These are phyloP conservation scores for Bryoglossum gracile DNA, from an alignment of 495 filamentous ascomycete species.

Conservation along the genomic window DNA sequence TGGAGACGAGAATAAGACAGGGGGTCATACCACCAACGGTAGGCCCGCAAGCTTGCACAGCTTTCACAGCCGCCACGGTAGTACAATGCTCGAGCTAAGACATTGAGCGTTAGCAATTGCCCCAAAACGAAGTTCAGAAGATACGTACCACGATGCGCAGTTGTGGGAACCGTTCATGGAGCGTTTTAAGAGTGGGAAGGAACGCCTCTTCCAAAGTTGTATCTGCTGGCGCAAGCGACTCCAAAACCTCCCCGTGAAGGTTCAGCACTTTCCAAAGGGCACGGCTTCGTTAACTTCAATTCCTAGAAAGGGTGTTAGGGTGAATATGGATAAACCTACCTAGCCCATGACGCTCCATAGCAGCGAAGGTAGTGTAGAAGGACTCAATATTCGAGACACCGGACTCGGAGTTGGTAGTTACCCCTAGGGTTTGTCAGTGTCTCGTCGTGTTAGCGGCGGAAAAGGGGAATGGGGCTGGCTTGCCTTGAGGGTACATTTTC, in stretches of 20 bases:
- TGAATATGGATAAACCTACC: not conserved
- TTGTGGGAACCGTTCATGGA: constrained; percentile 68
- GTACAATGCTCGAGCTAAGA: constrained; percentile 78
- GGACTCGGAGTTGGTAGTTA: constrained; percentile 78
- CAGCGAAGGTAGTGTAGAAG: constrained; percentile 71
- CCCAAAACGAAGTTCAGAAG: no score
- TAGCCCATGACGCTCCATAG: constrained; percentile 45
- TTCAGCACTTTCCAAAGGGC: no score
- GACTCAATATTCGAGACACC: constrained; percentile 68
- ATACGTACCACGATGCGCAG: not conserved
- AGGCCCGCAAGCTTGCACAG: constrained; percentile 67
- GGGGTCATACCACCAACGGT: constrained; percentile 54
- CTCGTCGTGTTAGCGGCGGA: no score
- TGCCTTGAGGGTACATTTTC: constrained; percentile 57
- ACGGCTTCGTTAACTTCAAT: constrained; percentile 42
- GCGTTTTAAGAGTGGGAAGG: constrained; percentile 61
- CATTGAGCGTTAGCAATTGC: no score
- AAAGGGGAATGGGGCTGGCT: not conserved
- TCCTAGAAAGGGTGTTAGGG: no score
- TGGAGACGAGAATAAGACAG: no score
- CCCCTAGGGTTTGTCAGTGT: constrained; percentile 14
- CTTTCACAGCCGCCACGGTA: constrained; percentile 71
- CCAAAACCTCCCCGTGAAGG: constrained; percentile 49
- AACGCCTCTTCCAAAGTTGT: constrained; percentile 55
- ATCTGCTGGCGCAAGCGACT: constrained; percentile 46